phyloP scores from a whole-genome alignment of 1,139 yeast genomes.

The Blastobotrys persicus region DNA sequence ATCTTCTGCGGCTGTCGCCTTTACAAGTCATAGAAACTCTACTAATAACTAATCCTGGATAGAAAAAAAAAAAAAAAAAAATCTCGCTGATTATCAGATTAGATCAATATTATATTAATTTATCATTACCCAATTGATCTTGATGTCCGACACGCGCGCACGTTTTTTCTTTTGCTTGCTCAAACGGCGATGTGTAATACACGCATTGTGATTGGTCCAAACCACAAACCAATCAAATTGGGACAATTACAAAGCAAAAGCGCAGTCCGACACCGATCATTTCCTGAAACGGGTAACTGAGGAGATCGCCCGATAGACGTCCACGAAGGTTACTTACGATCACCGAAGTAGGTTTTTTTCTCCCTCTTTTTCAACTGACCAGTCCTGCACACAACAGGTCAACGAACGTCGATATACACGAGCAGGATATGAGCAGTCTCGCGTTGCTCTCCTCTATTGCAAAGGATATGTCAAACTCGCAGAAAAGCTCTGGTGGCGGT shows the following conservation, averaged over 20 bases:
- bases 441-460: neutral
- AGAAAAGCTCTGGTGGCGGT: neutral
- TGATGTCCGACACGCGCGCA: too few species aligned
- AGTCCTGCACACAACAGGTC: too few species aligned
- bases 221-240: neutral
- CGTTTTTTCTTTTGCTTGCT: too few species aligned
- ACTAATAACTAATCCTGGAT: too few species aligned
- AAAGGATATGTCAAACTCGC: conserved; percentile 1
- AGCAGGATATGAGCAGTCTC: neutral
- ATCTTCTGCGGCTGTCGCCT: neutral
- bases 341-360: neutral
- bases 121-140: too few species aligned
- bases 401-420: too few species aligned
- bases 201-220: neutral
- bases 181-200: neutral
- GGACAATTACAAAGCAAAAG: neutral
- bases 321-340: neutral
- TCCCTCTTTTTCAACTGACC: neutral
- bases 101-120: too few species aligned
- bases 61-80: too few species aligned
- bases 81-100: too few species aligned
- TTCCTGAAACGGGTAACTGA: neutral
- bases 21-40: too few species aligned
- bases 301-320: neutral
- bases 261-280: neutral